Evolutionary conservation across 306 rosid species (phyloP), one percentile per base, ranked within the genome.

Genomic region (Arachis stenosperma): DNA sequence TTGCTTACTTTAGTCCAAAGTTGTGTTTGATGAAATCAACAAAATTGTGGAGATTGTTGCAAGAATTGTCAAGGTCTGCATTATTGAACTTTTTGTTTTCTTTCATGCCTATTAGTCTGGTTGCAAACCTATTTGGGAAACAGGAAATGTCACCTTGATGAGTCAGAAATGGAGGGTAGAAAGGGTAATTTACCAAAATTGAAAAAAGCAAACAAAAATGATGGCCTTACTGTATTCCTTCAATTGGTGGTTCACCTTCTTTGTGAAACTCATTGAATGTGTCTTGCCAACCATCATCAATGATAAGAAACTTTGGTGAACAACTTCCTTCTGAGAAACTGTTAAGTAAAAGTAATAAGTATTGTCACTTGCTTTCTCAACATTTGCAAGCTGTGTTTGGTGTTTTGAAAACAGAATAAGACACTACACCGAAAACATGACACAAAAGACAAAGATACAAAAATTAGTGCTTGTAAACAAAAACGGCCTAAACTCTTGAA

Each of bases 281-380:
- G 39, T 81, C 83, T 84, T 92, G 89, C 96, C 92, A 89, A 75
- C 92, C 96, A 74, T 89, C 97, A 41, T 92, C 97, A 37, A 92
- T 81, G 51, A 86, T 78, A 70, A 89, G 77, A 82, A 83, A 89
- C 73, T 84, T 92, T 0, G 90, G 92, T 6, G 86, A 71, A 77
- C 75, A 66, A 39, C 91, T 96, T 61, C 96, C 91, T 70, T 82
- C 72, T 6, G 72, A 70, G 64, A 89, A 79, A 74, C 92, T 91
- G 69, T 46, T 15, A 9, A 54, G 50, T 70, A 42, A 41, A 36
- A 33, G 37, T 33, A 56, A 42, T 43, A 8, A 52, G 53, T 56
- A 6, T 42, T 3, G 9, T 44, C 43, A 71, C 37, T 55, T 33
- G 75, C 37, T 30, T 57, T 22, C 64, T 43, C 46, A 65, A 17